Evolutionary conservation across 805 yeast species (phyloP).

Genomic region (Cyberlindnera petersonii): DNA sequence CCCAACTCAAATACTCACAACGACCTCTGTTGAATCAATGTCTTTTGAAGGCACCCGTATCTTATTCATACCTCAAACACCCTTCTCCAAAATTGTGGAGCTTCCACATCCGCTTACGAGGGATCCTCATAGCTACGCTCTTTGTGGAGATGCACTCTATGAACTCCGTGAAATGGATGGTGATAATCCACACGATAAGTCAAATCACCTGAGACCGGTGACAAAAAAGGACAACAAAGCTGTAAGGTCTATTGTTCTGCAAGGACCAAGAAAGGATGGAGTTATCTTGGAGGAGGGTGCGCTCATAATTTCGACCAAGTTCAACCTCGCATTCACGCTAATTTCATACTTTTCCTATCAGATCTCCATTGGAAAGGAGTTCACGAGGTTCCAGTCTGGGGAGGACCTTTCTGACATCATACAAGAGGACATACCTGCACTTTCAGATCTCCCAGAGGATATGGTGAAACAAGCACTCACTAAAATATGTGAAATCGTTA

Average conservation of each 20-base stretch:
- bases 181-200: constrained; percentile 33
- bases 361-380: constrained; percentile 27
- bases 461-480: constrained; percentile 23
- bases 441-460: constrained; percentile 17
- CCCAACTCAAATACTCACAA: neutral
- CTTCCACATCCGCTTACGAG: constrained; percentile 22
- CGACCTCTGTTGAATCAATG: constrained; percentile 6
- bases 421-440: constrained; percentile 15
- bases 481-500: constrained; percentile 36
- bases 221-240: constrained; percentile 30
- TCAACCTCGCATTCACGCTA: constrained; percentile 38
- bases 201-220: constrained; percentile 27
- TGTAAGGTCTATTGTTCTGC: constrained; percentile 37
- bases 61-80: constrained; percentile 13
- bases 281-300: constrained; percentile 38
- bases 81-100: constrained; percentile 15
- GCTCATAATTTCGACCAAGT: constrained; percentile 38
- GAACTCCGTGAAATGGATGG: constrained; percentile 40
- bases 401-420: constrained; percentile 44
- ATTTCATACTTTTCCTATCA: constrained; percentile 33
- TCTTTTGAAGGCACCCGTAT: constrained; percentile 12
- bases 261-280: constrained; percentile 28
- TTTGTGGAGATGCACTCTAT: constrained; percentile 27
- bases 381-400: constrained; percentile 31
- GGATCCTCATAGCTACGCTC: constrained; percentile 10